These are phyloP conservation scores for Bryopsis sp. DNA, from an alignment of 139 green algal genomes.

Conservation along the genomic window DNA sequence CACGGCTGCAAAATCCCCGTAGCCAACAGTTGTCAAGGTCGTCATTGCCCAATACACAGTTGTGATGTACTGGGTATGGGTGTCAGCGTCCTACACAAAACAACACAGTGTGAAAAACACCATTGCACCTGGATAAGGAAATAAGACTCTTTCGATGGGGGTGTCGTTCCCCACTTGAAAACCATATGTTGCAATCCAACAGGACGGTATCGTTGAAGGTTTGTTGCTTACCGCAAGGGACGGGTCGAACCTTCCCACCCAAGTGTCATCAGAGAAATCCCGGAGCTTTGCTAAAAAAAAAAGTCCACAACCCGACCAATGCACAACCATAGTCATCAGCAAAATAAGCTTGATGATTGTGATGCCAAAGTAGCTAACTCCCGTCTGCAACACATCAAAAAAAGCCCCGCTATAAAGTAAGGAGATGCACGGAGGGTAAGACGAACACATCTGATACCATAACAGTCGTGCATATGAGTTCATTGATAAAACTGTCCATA, in stretches of 20 bases:
- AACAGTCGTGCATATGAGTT: no score
- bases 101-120: no score
- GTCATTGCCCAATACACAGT: slow-evolving; percentile 34
- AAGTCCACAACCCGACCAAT: neutral
- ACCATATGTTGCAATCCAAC: no score
- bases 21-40: slow-evolving; percentile 32
- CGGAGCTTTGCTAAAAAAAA: neutral
- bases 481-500: no score
- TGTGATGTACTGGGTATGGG: slow-evolving; percentile 22
- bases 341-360: neutral
- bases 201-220: no score
- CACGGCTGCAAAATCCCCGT: slow-evolving; percentile 25
- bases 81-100: neutral
- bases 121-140: no score
- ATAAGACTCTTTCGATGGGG: no score
- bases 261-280: slow-evolving; percentile 1
- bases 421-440: no score
- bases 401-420: no score
- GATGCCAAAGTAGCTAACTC: neutral
- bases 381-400: no score
- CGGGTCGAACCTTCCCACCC: neutral
- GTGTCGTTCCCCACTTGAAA: no score
- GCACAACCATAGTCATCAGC: neutral
- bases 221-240: neutral
- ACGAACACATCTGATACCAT: no score